A percentile compares a stretch with the other conserved stretches of the same genome.
phyloP scores from a whole-genome alignment of 2,329 filamentous ascomycete genomes.

The Helicocarpus griseus region DNA sequence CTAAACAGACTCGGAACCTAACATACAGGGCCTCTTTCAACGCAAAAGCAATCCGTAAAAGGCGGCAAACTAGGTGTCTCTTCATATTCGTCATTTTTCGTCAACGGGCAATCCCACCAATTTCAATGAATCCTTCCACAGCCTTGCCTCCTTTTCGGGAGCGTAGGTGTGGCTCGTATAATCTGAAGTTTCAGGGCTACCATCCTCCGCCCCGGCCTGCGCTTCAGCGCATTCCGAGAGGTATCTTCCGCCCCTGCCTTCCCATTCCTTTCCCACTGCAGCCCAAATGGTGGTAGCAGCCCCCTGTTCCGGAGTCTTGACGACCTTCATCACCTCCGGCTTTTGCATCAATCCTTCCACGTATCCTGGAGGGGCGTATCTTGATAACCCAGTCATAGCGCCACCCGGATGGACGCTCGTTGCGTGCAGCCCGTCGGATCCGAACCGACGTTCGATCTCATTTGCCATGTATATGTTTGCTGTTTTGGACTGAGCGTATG shows the following conservation, averaged over 20 bases:
- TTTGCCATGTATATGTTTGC: conserved; percentile 45
- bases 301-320: conserved; percentile 29
- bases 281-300: conserved; percentile 32
- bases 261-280: conserved; percentile 24
- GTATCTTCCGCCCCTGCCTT: conserved; percentile 26
- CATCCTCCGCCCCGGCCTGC: too few relatives aligned
- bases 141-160: too few relatives aligned
- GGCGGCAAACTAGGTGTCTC: too few relatives aligned
- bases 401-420: conserved; percentile 20
- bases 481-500: conserved; percentile 43
- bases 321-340: conserved; percentile 9
- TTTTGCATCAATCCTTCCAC: conserved; percentile 19
- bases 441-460: conserved; percentile 43
- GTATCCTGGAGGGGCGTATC: not conserved
- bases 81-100: too few relatives aligned
- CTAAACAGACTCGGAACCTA: too few relatives aligned
- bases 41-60: too few relatives aligned
- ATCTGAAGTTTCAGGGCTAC: too few relatives aligned
- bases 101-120: too few relatives aligned
- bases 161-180: too few relatives aligned
- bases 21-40: too few relatives aligned
- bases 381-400: not conserved
- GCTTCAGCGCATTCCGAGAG: not conserved
- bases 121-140: too few relatives aligned
- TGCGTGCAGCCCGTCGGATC: conserved; percentile 35